These are phyloP conservation scores for Tilletiopsis washingtonensis DNA, from an alignment of 1,284 basidiomycete genomes.

Conservation along the genomic window DNA sequence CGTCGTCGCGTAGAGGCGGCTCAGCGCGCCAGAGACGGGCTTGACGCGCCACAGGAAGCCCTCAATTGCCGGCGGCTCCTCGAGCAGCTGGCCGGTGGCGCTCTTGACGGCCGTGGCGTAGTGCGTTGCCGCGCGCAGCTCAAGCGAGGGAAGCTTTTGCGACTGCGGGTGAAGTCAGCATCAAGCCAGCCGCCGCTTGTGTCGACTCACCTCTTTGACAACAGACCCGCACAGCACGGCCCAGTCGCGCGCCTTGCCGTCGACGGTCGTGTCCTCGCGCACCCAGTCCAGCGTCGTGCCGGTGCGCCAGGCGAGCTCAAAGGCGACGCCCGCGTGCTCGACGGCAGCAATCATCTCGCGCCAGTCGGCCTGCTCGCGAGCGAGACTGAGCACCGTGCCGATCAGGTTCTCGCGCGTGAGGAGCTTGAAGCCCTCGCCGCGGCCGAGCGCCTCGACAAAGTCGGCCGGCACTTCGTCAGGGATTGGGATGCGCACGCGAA, in stretches of 20 bases:
- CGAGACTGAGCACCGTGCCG: slow-evolving; percentile 52
- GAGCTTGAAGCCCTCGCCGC: slow-evolving; percentile 49
- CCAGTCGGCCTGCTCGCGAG: slow-evolving; percentile 59
- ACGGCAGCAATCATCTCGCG: slow-evolving; percentile 57
- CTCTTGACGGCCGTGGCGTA: slow-evolving; percentile 54
- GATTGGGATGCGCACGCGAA: slow-evolving; percentile 60
- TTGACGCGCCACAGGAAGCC: slow-evolving; percentile 66
- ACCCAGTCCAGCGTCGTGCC: slow-evolving; percentile 71
- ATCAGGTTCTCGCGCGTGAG: slow-evolving; percentile 60
- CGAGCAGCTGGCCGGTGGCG: slow-evolving; percentile 55
- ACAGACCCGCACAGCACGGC: slow-evolving; percentile 65
- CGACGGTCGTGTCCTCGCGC: slow-evolving; percentile 61
- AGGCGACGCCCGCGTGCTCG: slow-evolving; percentile 55
- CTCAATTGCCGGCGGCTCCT: slow-evolving; percentile 68
- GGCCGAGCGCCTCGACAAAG: slow-evolving; percentile 9
- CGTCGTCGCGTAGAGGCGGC: slow-evolving; percentile 62
- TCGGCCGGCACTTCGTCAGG: slow-evolving; percentile 51
- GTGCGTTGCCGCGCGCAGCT: slow-evolving; percentile 65
- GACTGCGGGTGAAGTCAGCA: slow-evolving; percentile 1
- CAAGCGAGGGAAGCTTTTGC: slow-evolving; percentile 54
- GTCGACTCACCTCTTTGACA: slow-evolving; percentile 57
- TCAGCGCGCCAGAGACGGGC: slow-evolving; percentile 57
- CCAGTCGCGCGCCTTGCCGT: slow-evolving; percentile 61
- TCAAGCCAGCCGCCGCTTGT: not conserved
- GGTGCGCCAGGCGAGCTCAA: slow-evolving; percentile 68